These are phyloP conservation scores for Peronospora destructor DNA, from an alignment of 352 stramenopile species.

Conservation along the genomic window DNA sequence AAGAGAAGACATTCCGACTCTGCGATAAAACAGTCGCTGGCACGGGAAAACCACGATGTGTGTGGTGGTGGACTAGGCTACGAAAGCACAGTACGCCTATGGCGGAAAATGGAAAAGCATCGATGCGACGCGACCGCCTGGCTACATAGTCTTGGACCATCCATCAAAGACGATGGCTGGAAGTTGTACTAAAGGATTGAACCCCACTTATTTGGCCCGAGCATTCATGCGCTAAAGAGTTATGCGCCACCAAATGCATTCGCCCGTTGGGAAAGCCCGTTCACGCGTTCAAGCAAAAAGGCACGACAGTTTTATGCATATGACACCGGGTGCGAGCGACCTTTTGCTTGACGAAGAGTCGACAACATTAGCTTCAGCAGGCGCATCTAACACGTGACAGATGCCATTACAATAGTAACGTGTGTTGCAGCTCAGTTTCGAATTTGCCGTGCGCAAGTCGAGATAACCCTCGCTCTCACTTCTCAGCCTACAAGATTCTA, in stretches of 20 bases:
- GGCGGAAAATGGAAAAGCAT: too few species aligned
- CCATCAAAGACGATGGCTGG: background rate
- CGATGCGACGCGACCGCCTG: too few species aligned
- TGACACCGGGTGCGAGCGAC: conserved; percentile 3
- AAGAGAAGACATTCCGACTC: too few species aligned
- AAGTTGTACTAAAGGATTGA: background rate
- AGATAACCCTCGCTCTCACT: background rate
- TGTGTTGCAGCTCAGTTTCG: background rate
- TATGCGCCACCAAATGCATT: background rate
- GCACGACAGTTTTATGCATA: conserved; percentile 4
- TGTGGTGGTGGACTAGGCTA: too few species aligned
- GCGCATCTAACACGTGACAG: conserved; percentile 4
- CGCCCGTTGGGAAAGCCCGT: background rate
- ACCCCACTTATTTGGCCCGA: background rate
- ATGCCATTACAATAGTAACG: conserved; percentile 2
- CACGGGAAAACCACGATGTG: too few species aligned
- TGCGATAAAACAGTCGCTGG: too few species aligned
- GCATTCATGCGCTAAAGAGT: background rate
- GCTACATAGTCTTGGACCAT: background rate
- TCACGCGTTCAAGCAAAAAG: conserved; percentile 12
- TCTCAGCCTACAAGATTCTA: background rate
- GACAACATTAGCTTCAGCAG: conserved; percentile 11
- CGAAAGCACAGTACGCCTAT: too few species aligned
- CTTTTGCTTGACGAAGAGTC: conserved; percentile 10
- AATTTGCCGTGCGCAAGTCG: background rate